Evolutionary conservation across 257 asterid species (phyloP).

Genomic region (Gentiana straminea): DNA sequence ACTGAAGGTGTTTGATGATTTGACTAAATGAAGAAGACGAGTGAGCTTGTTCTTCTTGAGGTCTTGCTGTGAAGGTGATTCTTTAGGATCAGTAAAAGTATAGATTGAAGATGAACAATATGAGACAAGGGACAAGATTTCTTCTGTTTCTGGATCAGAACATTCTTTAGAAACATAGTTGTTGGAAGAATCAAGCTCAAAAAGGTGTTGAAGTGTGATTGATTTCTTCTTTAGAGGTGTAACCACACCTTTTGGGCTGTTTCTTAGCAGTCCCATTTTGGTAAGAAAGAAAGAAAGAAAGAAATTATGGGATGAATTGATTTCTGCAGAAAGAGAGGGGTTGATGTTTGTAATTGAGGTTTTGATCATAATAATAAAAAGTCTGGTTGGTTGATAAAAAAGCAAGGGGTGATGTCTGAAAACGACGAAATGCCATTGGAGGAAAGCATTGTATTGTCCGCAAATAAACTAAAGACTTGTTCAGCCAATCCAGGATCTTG

Average conservation of each 20-base stretch:
- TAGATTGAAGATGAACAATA: slow-evolving; percentile 49
- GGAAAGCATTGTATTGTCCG: slow-evolving; percentile 10
- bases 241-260: slow-evolving; percentile 26
- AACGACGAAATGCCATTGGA: slow-evolving; percentile 4
- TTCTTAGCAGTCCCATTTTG: slow-evolving; percentile 27
- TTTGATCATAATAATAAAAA: not conserved
- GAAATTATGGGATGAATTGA: not conserved
- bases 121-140: slow-evolving; percentile 33
- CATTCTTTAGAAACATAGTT: slow-evolving; percentile 2
- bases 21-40: slow-evolving; percentile 35
- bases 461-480: slow-evolving; percentile 10
- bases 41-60: slow-evolving; percentile 52
- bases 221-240: slow-evolving; percentile 29
- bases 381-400: slow-evolving; percentile 1
- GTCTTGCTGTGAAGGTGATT: slow-evolving; percentile 47
- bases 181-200: slow-evolving; percentile 43
- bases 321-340: slow-evolving; percentile 1
- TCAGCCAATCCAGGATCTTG: slow-evolving; percentile 6
- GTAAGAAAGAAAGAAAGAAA: not conserved
- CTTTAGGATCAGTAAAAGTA: slow-evolving; percentile 51
- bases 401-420: not conserved
- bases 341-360: not conserved
- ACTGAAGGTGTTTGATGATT: slow-evolving; percentile 25
- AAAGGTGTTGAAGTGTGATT: slow-evolving; percentile 40
- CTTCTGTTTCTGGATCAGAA: slow-evolving; percentile 9